These are phyloP conservation scores for Fusarium odoratissimum DNA, from an alignment of 2,329 filamentous ascomycete species.

Conservation along the genomic window DNA sequence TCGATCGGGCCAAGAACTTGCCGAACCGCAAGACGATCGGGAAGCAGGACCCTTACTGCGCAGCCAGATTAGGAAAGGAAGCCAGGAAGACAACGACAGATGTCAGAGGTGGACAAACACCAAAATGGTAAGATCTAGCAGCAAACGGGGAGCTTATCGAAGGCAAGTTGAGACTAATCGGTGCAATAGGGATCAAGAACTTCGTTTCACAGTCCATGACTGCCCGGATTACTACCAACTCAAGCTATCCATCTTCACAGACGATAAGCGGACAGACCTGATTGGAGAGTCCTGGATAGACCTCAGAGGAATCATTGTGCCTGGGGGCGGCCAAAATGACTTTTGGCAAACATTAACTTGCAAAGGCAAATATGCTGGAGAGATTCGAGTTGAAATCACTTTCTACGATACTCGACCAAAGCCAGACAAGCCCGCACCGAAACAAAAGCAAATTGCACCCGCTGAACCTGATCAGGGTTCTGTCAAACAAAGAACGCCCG, in stretches of 20 bases:
- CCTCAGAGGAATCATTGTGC: slow-evolving; percentile 81
- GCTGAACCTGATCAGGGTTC: slow-evolving; percentile 53
- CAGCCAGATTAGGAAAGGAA: slow-evolving; percentile 92
- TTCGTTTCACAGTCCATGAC: slow-evolving; percentile 95
- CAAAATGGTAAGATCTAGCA: slow-evolving; percentile 77
- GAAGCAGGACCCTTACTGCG: slow-evolving; percentile 98
- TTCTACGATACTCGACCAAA: slow-evolving; percentile 93
- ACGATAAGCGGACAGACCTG: slow-evolving; percentile 96
- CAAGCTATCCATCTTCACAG: slow-evolving; percentile 96
- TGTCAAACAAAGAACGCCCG: slow-evolving; percentile 65
- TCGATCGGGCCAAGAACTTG: slow-evolving; percentile 96
- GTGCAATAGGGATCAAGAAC: slow-evolving; percentile 88
- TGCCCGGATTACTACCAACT: slow-evolving; percentile 96
- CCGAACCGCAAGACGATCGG: slow-evolving; percentile 97
- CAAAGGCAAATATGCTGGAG: slow-evolving; percentile 94
- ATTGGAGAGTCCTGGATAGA: slow-evolving; percentile 95
- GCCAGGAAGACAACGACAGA: slow-evolving; percentile 97
- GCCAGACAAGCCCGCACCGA: slow-evolving; percentile 73
- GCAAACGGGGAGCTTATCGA: not conserved
- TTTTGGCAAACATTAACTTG: slow-evolving; percentile 89
- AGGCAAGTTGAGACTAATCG: slow-evolving; percentile 28
- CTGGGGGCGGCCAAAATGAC: slow-evolving; percentile 93
- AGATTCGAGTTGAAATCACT: slow-evolving; percentile 94
- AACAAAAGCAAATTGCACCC: slow-evolving; percentile 58
- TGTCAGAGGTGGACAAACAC: slow-evolving; percentile 92